Evolutionary conservation across 1,139 yeast species (phyloP).

Genomic region (Wickerhamomyces sp.): DNA sequence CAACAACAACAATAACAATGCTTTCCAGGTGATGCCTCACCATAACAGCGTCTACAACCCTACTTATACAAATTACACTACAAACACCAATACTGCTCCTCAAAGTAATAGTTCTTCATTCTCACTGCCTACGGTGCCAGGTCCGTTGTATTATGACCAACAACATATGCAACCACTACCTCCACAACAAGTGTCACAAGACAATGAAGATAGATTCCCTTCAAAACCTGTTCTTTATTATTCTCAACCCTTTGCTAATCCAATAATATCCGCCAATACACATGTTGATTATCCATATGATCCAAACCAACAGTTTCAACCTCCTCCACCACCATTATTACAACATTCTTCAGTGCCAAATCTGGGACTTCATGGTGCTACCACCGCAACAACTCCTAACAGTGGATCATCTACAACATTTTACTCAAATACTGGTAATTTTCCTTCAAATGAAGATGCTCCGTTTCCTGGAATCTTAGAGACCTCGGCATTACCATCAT

Average conservation of each 20-base stretch:
- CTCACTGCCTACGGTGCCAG: constrained; percentile 3
- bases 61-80: constrained; percentile 1
- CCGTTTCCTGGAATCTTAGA: constrained; percentile 11
- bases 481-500: too few relatives aligned
- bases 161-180: background rate
- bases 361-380: background rate
- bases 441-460: constrained; percentile 5
- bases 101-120: constrained; percentile 3
- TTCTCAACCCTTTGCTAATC: background rate
- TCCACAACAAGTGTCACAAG: background rate
- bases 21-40: background rate
- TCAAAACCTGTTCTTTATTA: background rate
- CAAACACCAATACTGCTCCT: background rate
- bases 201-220: background rate
- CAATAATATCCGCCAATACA: too few relatives aligned
- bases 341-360: background rate
- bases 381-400: background rate
- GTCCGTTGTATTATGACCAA: constrained; percentile 1
- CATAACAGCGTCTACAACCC: background rate
- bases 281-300: too few relatives aligned
- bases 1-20: background rate
- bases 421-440: background rate
- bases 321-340: background rate
- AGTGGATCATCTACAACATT: background rate
- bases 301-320: background rate